phyloP scores from a whole-genome alignment of 192 early-diverging fungal species.

The Umbelopsis vinacea region DNA sequence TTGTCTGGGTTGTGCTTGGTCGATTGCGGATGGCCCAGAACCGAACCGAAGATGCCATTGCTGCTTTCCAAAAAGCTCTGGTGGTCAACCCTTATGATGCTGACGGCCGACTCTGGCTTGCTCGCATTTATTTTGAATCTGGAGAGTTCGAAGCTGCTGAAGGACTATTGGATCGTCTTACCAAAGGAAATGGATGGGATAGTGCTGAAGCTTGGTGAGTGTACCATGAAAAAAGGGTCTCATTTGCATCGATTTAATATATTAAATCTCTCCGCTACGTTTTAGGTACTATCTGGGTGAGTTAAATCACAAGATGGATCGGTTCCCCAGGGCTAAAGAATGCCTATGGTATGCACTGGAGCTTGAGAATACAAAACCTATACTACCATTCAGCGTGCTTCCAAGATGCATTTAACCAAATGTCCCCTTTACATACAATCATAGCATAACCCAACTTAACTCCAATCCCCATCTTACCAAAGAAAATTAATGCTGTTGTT shows the following conservation, averaged over 20 bases:
- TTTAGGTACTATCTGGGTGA: slow-evolving; percentile 54
- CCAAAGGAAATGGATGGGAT: slow-evolving; percentile 61
- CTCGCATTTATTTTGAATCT: slow-evolving; percentile 48
- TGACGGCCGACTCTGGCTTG: slow-evolving; percentile 48
- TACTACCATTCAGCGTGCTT: slow-evolving; percentile 51
- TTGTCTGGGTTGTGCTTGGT: slow-evolving; percentile 62
- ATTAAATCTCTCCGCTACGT: not conserved
- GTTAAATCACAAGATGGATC: slow-evolving; percentile 47
- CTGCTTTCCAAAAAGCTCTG: slow-evolving; percentile 55
- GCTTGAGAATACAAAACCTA: slow-evolving; percentile 55
- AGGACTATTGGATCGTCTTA: slow-evolving; percentile 53
- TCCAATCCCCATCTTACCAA: too few relatives aligned
- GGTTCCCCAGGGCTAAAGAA: slow-evolving; percentile 53
- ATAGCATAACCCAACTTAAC: too few relatives aligned
- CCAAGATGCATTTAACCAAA: slow-evolving; percentile 39
- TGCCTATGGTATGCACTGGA: slow-evolving; percentile 66
- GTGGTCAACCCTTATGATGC: slow-evolving; percentile 48
- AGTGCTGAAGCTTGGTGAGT: slow-evolving; percentile 64
- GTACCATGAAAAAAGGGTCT: not conserved
- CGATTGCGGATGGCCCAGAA: slow-evolving; percentile 42
- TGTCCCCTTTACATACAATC: too few relatives aligned
- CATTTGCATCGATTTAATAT: not conserved
- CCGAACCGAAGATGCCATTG: slow-evolving; percentile 43
- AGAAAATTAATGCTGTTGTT: too few relatives aligned
- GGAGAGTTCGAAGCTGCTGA: slow-evolving; percentile 55